A percentile compares a stretch with the other conserved stretches of the same genome.
Conservation (phyloP, 352 stramenopile genomes). For the Pythium brachiatum region DNA sequence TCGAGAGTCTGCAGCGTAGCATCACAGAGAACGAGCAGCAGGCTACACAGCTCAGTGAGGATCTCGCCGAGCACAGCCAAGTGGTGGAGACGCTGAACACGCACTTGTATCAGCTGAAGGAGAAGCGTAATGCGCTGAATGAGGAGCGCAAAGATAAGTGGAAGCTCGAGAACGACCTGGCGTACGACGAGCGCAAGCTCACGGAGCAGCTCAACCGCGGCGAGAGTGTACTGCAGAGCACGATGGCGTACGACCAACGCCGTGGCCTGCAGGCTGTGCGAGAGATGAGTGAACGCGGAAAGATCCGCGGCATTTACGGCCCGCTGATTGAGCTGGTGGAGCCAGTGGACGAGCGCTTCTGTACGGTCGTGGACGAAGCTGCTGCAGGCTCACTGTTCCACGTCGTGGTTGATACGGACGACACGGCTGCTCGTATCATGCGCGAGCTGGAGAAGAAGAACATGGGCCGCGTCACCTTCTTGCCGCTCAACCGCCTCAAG, state of each 20-base stretch:
- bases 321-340: constrained; percentile 96
- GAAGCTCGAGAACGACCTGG: constrained; percentile 76
- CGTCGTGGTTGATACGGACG: constrained; percentile 98
- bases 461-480: constrained; percentile 96
- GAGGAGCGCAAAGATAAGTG: constrained; percentile 82
- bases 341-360: constrained; percentile 88
- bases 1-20: constrained; percentile 39
- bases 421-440: constrained; percentile 94
- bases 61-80: constrained; percentile 53
- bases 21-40: constrained; percentile 47
- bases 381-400: constrained; percentile 97
- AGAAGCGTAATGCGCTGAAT: constrained; percentile 72
- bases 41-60: constrained; percentile 39
- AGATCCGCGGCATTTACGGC: constrained; percentile 86
- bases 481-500: constrained; percentile 93
- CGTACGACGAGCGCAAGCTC: constrained; percentile 70
- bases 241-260: constrained; percentile 85
- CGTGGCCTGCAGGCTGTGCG: constrained; percentile 80
- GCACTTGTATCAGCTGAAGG: constrained; percentile 69
- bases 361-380: constrained; percentile 94
- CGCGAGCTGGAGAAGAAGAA: constrained; percentile 92
- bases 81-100: constrained; percentile 49
- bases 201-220: constrained; percentile 67
- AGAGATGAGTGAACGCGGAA: constrained; percentile 84
- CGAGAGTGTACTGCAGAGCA: constrained; percentile 79